Evolutionary conservation across 2,329 filamentous ascomycete genomes (phyloP).

Genomic region (Diaporthe sp.): DNA sequence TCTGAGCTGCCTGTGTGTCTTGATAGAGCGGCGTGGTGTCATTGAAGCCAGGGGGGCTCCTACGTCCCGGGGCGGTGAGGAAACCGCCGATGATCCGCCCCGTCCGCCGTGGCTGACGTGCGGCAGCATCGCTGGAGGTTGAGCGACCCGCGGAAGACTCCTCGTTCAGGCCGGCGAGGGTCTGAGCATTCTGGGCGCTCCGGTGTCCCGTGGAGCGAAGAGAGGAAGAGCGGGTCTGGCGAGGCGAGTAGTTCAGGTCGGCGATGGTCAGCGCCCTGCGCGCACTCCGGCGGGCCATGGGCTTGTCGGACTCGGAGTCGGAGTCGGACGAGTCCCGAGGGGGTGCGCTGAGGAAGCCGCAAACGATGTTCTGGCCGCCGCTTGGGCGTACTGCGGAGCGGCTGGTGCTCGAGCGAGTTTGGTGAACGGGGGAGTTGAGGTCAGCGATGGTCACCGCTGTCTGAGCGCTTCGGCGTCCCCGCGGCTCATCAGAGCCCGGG

Average conservation of each 20-base stretch:
- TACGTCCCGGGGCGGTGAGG: neutral
- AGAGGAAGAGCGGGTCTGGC: neutral
- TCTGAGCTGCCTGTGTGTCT: too few relatives aligned
- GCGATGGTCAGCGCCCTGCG: neutral
- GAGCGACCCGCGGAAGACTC: neutral
- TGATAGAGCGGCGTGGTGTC: too few relatives aligned
- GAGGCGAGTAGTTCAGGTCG: neutral
- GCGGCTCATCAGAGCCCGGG: neutral
- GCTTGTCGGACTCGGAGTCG: neutral
- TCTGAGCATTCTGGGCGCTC: neutral
- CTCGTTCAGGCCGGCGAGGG: neutral
- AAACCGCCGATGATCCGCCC: neutral
- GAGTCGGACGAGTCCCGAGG: neutral
- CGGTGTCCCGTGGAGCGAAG: neutral
- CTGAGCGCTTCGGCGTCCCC: neutral
- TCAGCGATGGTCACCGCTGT: neutral
- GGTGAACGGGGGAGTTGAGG: neutral
- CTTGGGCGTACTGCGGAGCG: neutral
- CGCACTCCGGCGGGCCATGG: neutral
- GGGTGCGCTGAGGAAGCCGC: neutral
- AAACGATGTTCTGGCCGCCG: neutral
- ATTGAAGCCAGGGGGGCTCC: neutral
- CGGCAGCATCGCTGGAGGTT: neutral
- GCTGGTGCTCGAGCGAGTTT: neutral
- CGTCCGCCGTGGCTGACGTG: neutral